Evolutionary conservation across 2,329 filamentous ascomycete species (phyloP), one percentile per base, ranked within the genome.

Genomic region (Colletotrichum kahawae): DNA sequence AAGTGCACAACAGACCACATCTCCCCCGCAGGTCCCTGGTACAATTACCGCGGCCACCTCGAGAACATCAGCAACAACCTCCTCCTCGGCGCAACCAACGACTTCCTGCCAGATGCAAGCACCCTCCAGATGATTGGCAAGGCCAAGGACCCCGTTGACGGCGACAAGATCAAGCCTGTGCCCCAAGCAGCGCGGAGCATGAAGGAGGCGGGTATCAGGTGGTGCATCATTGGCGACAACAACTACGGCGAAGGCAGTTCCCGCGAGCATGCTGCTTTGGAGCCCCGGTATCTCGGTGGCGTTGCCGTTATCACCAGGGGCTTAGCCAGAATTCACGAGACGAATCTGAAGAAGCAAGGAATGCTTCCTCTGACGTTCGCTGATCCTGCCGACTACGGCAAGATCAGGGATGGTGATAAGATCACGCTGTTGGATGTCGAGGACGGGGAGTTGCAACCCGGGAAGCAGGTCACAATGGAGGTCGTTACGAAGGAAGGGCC

Each of bases 241-340:
- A 85, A 95, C 87, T 97, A 97, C 87, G 95, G 95, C 81, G 95
- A 97, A 86, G 95, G 95, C 77, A 93, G 90, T 80, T 96, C 95
- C 71, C 93, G 95, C 87, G 95, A 97, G 87, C 95, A 97, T 84
- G 95, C 95, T 79, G 95, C 95, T 81, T 90, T 97, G 75, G 94
- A 97, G 88, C 95, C 95, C 79, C 90, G 95, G 82, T 95, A 95
- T 87, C 90, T 97, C 76, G 95, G 95, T 79, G 95, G 94, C 84
- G 90, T 95, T 79, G 93, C 95, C 79, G 94, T 97, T 85, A 95
- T 97, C 81, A 93, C 91, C 83, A 92, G 93, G 85, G 93, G 91
- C 76, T 97, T 97, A 85, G 95, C 95, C 80, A 93, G 95, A 90
- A 97, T 97, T 82, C 95, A 97, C 89, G 95, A 97, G 90, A 96